These are phyloP conservation scores for Cerioporus squamosus DNA, from an alignment of 1,284 basidiomycete species.

Conservation along the genomic window DNA sequence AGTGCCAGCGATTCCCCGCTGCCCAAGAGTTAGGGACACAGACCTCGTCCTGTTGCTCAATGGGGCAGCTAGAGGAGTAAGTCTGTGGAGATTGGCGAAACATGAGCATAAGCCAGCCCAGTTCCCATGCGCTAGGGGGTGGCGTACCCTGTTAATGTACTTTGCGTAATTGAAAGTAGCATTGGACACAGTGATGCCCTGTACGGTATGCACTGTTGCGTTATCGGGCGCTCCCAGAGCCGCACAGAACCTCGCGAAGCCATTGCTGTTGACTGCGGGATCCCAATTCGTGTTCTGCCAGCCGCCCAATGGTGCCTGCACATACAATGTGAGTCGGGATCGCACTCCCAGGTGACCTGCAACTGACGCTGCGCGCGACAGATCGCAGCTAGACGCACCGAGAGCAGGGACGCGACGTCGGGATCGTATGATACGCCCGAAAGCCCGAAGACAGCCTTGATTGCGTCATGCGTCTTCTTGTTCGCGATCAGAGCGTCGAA, in stretches of 20 bases:
- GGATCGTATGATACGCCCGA: slow-evolving; percentile 68
- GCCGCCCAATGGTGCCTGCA: slow-evolving; percentile 45
- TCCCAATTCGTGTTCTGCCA: slow-evolving; percentile 83
- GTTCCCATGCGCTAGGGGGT: not conserved
- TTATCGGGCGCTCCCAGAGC: slow-evolving; percentile 51
- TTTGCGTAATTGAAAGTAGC: slow-evolving; percentile 76
- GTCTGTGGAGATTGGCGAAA: slow-evolving; percentile 44
- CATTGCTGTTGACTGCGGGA: slow-evolving; percentile 60
- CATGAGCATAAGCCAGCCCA: slow-evolving; percentile 43
- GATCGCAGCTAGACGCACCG: slow-evolving; percentile 42
- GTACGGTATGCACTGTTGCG: slow-evolving; percentile 43
- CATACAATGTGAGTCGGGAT: not conserved
- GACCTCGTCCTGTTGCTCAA: slow-evolving; percentile 60
- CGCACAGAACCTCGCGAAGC: slow-evolving; percentile 76
- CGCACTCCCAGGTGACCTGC: too few species aligned
- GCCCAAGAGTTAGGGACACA: slow-evolving; percentile 22
- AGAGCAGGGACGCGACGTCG: slow-evolving; percentile 78
- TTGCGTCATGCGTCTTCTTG: slow-evolving; percentile 41
- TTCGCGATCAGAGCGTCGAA: slow-evolving; percentile 67
- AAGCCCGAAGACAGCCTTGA: slow-evolving; percentile 81
- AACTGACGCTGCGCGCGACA: not conserved
- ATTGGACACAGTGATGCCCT: slow-evolving; percentile 55
- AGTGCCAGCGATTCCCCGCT: not conserved
- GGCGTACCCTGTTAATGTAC: slow-evolving; percentile 71
- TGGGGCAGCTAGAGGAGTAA: slow-evolving; percentile 60